Evolutionary conservation across 495 filamentous ascomycete species (phyloP).

Genomic region (Neurospora sp.): DNA sequence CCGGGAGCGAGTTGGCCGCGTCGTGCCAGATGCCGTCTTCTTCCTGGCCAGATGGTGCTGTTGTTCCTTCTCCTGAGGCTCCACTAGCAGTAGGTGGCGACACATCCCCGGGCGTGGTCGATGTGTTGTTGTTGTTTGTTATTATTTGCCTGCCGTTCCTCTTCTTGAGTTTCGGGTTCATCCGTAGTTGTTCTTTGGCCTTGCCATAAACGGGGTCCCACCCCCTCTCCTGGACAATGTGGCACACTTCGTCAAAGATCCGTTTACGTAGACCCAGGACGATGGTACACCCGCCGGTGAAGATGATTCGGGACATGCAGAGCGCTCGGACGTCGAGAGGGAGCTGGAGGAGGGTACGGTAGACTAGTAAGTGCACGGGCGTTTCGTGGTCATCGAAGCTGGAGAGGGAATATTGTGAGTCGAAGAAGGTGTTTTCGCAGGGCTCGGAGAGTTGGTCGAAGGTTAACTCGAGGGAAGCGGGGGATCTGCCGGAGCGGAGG

Average conservation of each 20-base stretch:
- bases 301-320: conserved; percentile 85
- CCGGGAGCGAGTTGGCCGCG: conserved; percentile 36
- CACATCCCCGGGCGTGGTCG: neutral
- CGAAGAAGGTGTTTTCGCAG: conserved; percentile 67
- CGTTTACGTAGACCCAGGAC: conserved; percentile 76
- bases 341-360: conserved; percentile 61
- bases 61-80: neutral
- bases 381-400: conserved; percentile 77
- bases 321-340: conserved; percentile 71
- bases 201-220: conserved; percentile 70
- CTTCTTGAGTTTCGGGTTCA: conserved; percentile 41
- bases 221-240: conserved; percentile 51
- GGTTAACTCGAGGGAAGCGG: conserved; percentile 48
- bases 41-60: conserved; percentile 1
- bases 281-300: conserved; percentile 72
- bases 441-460: conserved; percentile 62
- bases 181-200: conserved; percentile 43
- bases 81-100: neutral
- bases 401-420: conserved; percentile 30
- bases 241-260: conserved; percentile 62
- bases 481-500: conserved; percentile 35
- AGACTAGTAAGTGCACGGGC: conserved; percentile 62
- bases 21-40: conserved; percentile 26
- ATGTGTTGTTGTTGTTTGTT: conserved; percentile 2
- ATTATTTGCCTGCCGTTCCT: conserved; percentile 22